Conservation (phyloP, 2,329 filamentous ascomycete genomes). For the Colletotrichum sp. region DNA sequence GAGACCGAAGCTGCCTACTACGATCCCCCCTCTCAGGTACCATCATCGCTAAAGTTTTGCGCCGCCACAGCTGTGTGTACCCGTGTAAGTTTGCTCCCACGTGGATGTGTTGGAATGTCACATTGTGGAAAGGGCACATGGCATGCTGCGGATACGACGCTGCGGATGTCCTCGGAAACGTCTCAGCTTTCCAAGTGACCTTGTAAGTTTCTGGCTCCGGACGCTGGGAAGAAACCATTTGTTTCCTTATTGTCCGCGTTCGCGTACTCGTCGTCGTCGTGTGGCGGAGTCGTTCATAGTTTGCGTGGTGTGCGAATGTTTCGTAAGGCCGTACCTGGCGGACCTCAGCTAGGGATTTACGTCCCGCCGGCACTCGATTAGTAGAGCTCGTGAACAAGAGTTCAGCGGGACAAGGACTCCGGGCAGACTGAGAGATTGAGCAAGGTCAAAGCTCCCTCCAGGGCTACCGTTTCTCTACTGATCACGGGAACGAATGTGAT, state of each 20-base stretch:
- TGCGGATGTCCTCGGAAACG: neutral
- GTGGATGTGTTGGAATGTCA: neutral
- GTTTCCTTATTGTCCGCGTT: neutral
- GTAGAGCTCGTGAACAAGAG: neutral
- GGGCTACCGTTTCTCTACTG: neutral
- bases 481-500: neutral
- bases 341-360: neutral
- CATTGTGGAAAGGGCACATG: neutral
- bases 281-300: neutral
- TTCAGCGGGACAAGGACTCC: neutral
- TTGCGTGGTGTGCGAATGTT: neutral
- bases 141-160: neutral
- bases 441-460: neutral
- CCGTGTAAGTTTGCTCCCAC: neutral
- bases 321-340: neutral
- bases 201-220: neutral
- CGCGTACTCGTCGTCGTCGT: neutral
- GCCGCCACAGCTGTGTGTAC: neutral
- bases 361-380: neutral
- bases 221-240: neutral
- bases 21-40: neutral
- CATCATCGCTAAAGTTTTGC: neutral
- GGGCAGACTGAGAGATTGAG: neutral
- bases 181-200: neutral
- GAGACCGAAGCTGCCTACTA: neutral